Conservation (phyloP, 805 yeast species). For the Hermanozyma aechmeae region DNA sequence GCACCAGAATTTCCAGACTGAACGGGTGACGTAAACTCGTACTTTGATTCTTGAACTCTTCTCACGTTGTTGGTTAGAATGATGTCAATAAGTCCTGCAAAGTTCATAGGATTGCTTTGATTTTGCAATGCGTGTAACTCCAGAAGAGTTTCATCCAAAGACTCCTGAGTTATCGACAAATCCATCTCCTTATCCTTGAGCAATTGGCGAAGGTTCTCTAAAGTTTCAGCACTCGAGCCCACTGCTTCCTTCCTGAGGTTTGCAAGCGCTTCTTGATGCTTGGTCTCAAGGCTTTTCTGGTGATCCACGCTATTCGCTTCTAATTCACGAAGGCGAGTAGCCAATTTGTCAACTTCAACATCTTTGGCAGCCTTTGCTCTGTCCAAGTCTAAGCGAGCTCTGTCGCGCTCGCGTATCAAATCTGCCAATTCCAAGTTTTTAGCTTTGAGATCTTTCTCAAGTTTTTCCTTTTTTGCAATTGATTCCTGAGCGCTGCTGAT, state of each 20-base stretch:
- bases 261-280: constrained; percentile 56
- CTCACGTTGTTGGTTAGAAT: constrained; percentile 60
- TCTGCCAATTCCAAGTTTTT: constrained; percentile 86
- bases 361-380: constrained; percentile 55
- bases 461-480: constrained; percentile 68
- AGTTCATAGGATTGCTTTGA: constrained; percentile 28
- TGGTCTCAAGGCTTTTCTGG: too few species aligned
- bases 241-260: constrained; percentile 25
- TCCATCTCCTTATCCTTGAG: constrained; percentile 68
- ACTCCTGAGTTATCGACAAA: constrained; percentile 68
- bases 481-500: constrained; percentile 89
- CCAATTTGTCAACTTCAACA: constrained; percentile 55
- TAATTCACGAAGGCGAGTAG: constrained; percentile 55
- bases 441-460: constrained; percentile 75
- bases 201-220: too few species aligned
- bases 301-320: too few species aligned
- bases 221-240: not conserved
- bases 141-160: constrained; percentile 61
- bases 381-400: constrained; percentile 78
- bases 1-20: constrained; percentile 76
- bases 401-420: constrained; percentile 78
- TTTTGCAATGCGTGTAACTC: constrained; percentile 45
- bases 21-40: constrained; percentile 68
- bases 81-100: constrained; percentile 46
- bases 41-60: constrained; percentile 62